These are phyloP conservation scores for Hapsidospora chrysogenum DNA, from an alignment of 495 filamentous ascomycete genomes.

Conservation along the genomic window DNA sequence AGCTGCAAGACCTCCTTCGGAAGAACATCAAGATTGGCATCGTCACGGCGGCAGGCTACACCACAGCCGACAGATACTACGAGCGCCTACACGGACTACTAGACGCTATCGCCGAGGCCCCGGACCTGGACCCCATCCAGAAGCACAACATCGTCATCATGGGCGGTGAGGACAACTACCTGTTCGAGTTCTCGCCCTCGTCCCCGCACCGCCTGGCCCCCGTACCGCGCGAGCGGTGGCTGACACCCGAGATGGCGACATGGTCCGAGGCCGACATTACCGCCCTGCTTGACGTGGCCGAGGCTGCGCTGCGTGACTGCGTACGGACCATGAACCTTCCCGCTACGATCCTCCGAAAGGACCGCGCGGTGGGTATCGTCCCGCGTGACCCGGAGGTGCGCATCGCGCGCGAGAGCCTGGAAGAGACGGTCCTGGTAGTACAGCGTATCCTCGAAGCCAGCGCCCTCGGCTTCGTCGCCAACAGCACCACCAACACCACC, in stretches of 20 bases:
- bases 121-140: conserved; percentile 39
- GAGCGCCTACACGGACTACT: conserved; percentile 70
- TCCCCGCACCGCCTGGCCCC: conserved; percentile 38
- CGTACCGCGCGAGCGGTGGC: conserved; percentile 58
- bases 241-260: conserved; percentile 69
- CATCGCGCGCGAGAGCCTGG: conserved; percentile 74
- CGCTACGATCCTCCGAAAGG: conserved; percentile 69
- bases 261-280: conserved; percentile 71
- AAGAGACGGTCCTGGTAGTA: conserved; percentile 88
- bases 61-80: conserved; percentile 69
- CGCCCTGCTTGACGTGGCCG: conserved; percentile 69
- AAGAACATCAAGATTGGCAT: conserved; percentile 69
- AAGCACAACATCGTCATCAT: conserved; percentile 72
- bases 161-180: conserved; percentile 73
- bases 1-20: conserved; percentile 25
- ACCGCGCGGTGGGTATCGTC: conserved; percentile 85
- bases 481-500: background rate
- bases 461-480: conserved; percentile 8
- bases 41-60: conserved; percentile 93
- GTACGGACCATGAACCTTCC: conserved; percentile 57
- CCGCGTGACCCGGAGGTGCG: conserved; percentile 37
- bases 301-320: conserved; percentile 65
- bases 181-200: conserved; percentile 52
- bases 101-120: conserved; percentile 54
- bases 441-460: conserved; percentile 84